These are phyloP conservation scores for Pezizomycotina sp. DNA, from an alignment of 2,329 filamentous ascomycete genomes.

Conservation along the genomic window DNA sequence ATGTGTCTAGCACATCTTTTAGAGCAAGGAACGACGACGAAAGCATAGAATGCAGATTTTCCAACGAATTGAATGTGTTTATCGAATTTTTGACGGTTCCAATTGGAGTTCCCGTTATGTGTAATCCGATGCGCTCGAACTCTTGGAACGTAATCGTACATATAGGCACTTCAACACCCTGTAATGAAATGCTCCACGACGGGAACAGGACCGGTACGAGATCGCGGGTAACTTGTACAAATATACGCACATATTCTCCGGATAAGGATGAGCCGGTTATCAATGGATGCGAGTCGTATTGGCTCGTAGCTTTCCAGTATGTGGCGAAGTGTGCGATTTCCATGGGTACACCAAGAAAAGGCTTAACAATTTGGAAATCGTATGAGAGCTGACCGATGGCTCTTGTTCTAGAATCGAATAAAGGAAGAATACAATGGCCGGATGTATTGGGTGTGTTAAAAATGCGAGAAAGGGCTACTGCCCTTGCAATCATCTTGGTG, in stretches of 20 bases:
- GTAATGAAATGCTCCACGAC: conserved; percentile 59
- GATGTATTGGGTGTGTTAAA: conserved; percentile 64
- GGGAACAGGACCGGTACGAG: conserved; percentile 77
- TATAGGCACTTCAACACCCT: conserved; percentile 65
- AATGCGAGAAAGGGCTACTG: conserved; percentile 72
- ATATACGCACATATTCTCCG: conserved; percentile 84
- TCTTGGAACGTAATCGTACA: conserved; percentile 60
- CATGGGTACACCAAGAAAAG: conserved; percentile 76
- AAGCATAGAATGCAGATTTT: conserved; percentile 54
- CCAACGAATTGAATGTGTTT: conserved; percentile 29
- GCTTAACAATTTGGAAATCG: conserved; percentile 89
- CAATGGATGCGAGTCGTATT: conserved; percentile 69
- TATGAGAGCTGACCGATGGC: conserved; percentile 91
- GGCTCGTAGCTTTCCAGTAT: conserved; percentile 97
- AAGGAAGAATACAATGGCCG: conserved; percentile 64
- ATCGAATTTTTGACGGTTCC: conserved; percentile 10
- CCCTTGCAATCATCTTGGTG: conserved; percentile 92
- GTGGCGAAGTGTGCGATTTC: conserved; percentile 98
- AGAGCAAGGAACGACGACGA: conserved; percentile 65
- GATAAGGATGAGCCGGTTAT: conserved; percentile 90
- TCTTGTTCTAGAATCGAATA: conserved; percentile 81
- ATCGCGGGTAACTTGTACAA: conserved; percentile 81
- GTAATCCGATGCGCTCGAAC: conserved; percentile 35
- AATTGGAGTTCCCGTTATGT: conserved; percentile 17
- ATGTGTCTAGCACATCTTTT: conserved; percentile 53